Conservation (phyloP, 352 stramenopile genomes). For the Globisporangium splendens region DNA sequence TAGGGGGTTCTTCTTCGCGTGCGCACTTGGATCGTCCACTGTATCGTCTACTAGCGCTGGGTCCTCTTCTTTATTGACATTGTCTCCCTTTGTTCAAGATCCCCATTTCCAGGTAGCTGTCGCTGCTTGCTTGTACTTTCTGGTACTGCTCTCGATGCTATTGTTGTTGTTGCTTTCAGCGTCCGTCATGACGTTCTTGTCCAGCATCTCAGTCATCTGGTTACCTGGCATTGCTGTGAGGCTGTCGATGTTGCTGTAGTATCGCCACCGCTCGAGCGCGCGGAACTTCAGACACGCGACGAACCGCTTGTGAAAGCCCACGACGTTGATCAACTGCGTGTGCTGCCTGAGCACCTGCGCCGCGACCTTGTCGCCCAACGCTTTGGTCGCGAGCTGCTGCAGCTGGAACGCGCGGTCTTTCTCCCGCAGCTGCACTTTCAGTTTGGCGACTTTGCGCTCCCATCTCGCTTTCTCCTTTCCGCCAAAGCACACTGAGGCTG, state of each 20-base stretch:
- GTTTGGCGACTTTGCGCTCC: conserved; percentile 33
- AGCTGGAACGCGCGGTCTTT: conserved; percentile 30
- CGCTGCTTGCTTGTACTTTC: no score
- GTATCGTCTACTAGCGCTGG: no score
- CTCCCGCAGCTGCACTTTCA: conserved; percentile 30
- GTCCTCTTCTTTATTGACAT: no score
- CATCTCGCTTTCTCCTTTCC: conserved; percentile 33
- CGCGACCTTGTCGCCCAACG: conserved; percentile 8
- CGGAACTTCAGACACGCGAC: conserved; percentile 19
- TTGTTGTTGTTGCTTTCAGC: conserved; percentile 9
- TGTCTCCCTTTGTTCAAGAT: no score
- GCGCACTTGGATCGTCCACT: no score
- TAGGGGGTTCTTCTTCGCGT: no score
- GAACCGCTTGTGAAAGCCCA: conserved; percentile 25
- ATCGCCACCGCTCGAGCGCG: conserved; percentile 35
- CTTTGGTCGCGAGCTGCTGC: conserved; percentile 12
- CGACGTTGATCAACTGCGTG: conserved; percentile 31
- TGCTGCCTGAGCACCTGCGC: conserved; percentile 19
- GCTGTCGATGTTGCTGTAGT: not conserved
- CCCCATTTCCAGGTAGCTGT: no score
- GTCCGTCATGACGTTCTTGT: conserved; percentile 11
- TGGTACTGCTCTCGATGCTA: no score
- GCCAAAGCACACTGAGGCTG: conserved; percentile 17
- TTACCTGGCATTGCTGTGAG: not conserved
- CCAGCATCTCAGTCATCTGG: not conserved